Evolutionary conservation across 305 asterid species (phyloP).

Genomic region (Ajuga reptans): DNA sequence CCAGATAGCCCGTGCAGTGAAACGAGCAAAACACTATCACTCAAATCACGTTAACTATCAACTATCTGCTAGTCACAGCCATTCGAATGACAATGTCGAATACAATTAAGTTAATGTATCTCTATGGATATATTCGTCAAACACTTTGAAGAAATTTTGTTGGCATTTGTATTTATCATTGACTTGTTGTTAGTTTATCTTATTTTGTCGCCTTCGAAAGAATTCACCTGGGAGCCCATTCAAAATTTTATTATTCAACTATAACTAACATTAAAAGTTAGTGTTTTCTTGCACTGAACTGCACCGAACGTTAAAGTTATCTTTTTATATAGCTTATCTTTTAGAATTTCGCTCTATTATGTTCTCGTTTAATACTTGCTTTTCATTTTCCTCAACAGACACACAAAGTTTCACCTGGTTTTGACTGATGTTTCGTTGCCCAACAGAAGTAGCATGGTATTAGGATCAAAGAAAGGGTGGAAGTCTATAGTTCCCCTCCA

Average conservation of each 20-base stretch:
- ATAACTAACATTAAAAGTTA: background rate
- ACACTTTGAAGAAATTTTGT: background rate
- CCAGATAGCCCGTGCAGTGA: too few relatives aligned
- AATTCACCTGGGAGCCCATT: background rate
- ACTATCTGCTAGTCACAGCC: background rate
- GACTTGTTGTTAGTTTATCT: too few relatives aligned
- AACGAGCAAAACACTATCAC: background rate
- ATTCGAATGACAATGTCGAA: background rate
- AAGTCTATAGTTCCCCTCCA: conserved; percentile 48
- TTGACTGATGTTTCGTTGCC: conserved; percentile 31
- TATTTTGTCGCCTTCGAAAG: too few relatives aligned
- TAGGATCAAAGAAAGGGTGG: conserved; percentile 55
- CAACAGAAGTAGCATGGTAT: conserved; percentile 29
- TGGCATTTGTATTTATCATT: background rate
- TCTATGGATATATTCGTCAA: background rate
- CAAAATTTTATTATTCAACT: too few relatives aligned
- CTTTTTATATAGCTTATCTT: conserved; percentile 16
- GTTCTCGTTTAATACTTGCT: too few relatives aligned
- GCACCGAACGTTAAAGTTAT: too few relatives aligned
- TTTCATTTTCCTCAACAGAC: conserved; percentile 25
- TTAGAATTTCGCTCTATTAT: too few relatives aligned
- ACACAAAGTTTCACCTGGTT: conserved; percentile 24
- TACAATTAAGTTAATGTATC: background rate
- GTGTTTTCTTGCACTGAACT: background rate
- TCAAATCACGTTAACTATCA: background rate